Evolutionary conservation across 352 stramenopile species (phyloP).

Genomic region (Phytopythium boreale): DNA sequence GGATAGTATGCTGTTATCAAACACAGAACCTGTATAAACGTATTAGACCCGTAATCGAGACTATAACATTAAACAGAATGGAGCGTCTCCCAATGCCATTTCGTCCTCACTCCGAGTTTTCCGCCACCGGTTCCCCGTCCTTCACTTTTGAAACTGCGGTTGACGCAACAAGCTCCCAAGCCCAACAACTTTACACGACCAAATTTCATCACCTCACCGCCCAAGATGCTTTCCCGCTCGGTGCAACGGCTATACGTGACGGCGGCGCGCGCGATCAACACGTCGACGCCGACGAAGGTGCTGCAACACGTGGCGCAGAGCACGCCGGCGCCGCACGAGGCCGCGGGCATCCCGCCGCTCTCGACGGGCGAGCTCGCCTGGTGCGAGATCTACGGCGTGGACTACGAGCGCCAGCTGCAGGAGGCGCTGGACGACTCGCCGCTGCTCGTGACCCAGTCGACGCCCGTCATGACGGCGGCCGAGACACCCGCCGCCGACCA

Average conservation of each 20-base stretch:
- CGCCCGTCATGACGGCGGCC: not conserved
- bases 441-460: conserved; percentile 30
- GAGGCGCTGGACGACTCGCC: conserved; percentile 59
- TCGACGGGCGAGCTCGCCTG: conserved; percentile 60
- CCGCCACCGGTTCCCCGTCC: not conserved
- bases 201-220: no score
- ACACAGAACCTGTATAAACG: conserved; percentile 1
- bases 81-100: not conserved
- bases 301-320: conserved; percentile 26
- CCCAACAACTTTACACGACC: no score
- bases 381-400: conserved; percentile 75
- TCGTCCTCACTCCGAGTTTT: not conserved
- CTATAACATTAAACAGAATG: not conserved
- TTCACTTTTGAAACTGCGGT: conserved; percentile 25
- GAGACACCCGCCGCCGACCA: conserved; percentile 1
- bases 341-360: conserved; percentile 16
- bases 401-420: conserved; percentile 67
- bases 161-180: conserved; percentile 5
- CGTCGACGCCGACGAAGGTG: conserved; percentile 25
- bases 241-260: conserved; percentile 26
- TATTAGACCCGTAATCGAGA: not conserved
- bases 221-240: conserved; percentile 28
- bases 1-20: not conserved
- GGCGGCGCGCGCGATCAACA: conserved; percentile 25
- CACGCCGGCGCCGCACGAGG: conserved; percentile 14